A percentile compares a stretch with the other conserved stretches of the same genome.
Conservation (phyloP, 73 alveolate genomes). For the Paramecium caudatum region DNA sequence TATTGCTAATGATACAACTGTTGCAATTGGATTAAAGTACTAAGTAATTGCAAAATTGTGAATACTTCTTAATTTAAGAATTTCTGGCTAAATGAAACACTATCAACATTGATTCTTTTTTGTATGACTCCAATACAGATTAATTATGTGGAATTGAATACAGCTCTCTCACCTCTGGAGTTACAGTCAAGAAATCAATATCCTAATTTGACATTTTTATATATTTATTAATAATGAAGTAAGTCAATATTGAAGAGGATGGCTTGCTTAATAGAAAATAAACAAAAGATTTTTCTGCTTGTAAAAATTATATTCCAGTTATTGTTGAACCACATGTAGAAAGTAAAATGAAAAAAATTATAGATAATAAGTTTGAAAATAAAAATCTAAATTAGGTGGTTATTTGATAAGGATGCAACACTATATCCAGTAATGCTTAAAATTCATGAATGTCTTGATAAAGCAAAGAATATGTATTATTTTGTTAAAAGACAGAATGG, state of each 20-base stretch:
- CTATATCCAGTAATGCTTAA: background rate
- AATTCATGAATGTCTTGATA: background rate
- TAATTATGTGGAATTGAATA: conserved; percentile 17
- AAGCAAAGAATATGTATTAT: conserved; percentile 8
- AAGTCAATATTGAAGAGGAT: background rate
- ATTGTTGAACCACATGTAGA: background rate
- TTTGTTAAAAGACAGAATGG: conserved; percentile 27
- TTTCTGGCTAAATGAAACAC: conserved; percentile 28
- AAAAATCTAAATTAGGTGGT: background rate
- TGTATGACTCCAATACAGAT: background rate
- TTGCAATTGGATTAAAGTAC: conserved; percentile 12
- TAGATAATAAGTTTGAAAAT: conserved; percentile 7
- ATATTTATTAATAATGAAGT: background rate
- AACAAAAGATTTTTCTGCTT: conserved; percentile 35
- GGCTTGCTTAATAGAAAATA: conserved; percentile 1
- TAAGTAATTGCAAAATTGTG: background rate
- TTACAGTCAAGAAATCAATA: conserved; percentile 34
- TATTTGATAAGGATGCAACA: conserved; percentile 33
- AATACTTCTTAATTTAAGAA: background rate
- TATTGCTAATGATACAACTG: background rate
- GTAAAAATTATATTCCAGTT: conserved; percentile 59
- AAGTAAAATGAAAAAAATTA: background rate
- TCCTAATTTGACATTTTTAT: conserved; percentile 33
- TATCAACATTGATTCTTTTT: background rate
- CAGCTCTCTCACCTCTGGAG: conserved; percentile 41